Evolutionary conservation across 768 basidiomycete genomes (phyloP).

Genomic region (Podaxis sp.): DNA sequence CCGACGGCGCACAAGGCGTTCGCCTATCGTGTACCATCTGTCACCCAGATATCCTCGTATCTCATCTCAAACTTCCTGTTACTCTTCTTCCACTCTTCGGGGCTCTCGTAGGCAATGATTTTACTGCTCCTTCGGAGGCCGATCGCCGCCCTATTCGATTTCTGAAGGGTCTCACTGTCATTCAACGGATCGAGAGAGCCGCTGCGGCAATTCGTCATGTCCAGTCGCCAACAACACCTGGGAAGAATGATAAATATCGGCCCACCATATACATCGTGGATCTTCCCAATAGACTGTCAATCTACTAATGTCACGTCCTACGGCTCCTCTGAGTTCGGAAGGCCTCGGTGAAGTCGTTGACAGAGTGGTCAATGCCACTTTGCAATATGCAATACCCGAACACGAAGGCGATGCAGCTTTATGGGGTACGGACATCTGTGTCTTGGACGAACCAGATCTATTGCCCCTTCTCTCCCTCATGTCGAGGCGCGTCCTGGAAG

Average conservation of each 20-base stretch:
- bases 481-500: slow-evolving; percentile 38
- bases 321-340: slow-evolving; percentile 46
- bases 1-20: slow-evolving; percentile 36
- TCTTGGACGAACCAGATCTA: slow-evolving; percentile 51
- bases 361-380: slow-evolving; percentile 66
- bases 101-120: slow-evolving; percentile 83
- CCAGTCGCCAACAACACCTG: slow-evolving; percentile 43
- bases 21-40: slow-evolving; percentile 56
- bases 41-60: slow-evolving; percentile 55
- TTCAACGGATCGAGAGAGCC: slow-evolving; percentile 62
- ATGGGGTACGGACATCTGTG: slow-evolving; percentile 57
- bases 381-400: slow-evolving; percentile 74
- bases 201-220: slow-evolving; percentile 56
- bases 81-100: slow-evolving; percentile 74
- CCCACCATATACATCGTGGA: slow-evolving; percentile 66
- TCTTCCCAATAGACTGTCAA: slow-evolving; percentile 66
- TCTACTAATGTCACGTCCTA: slow-evolving; percentile 46
- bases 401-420: slow-evolving; percentile 39
- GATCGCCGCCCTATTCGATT: slow-evolving; percentile 47
- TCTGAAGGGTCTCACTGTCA: slow-evolving; percentile 43
- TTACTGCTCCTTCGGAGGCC: slow-evolving; percentile 47
- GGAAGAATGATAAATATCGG: slow-evolving; percentile 47
- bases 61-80: slow-evolving; percentile 61
- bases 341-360: slow-evolving; percentile 65
- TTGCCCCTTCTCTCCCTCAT: slow-evolving; percentile 54